These are phyloP conservation scores for Aspergillus avenaceus DNA, from an alignment of 495 filamentous ascomycete species.

Conservation along the genomic window DNA sequence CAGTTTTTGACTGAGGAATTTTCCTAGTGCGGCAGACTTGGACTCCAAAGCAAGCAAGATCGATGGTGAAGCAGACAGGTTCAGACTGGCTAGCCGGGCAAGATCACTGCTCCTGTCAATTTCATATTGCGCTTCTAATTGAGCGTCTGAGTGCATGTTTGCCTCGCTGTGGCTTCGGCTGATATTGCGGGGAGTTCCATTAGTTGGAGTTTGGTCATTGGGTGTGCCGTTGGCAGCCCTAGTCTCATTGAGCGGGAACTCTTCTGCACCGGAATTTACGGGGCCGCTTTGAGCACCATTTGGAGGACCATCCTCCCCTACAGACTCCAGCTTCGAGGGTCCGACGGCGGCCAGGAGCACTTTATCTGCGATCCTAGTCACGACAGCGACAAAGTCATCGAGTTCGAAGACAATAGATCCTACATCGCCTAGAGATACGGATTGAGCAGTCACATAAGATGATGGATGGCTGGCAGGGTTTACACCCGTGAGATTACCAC, in stretches of 20 bases:
- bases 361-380: conserved; percentile 44
- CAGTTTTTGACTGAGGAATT: conserved; percentile 41
- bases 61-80: conserved; percentile 37
- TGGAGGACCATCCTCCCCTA: conserved; percentile 5
- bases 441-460: conserved; percentile 46
- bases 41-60: conserved; percentile 43
- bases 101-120: conserved; percentile 42
- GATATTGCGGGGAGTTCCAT: conserved; percentile 10
- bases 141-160: conserved; percentile 19
- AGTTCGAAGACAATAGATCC: conserved; percentile 48
- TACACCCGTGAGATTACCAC: conserved; percentile 44
- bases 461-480: conserved; percentile 46
- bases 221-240: conserved; percentile 3
- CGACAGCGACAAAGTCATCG: conserved; percentile 41
- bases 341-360: conserved; percentile 43
- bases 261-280: not conserved
- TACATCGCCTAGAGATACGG: conserved; percentile 45
- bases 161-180: conserved; percentile 6
- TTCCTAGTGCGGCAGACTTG: conserved; percentile 41
- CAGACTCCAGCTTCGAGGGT: conserved; percentile 27
- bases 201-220: conserved; percentile 6
- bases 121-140: conserved; percentile 35
- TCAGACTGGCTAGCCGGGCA: conserved; percentile 36
- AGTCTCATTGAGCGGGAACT: not conserved
- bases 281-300: conserved; percentile 4